Conservation (phyloP, 208 protist genomes). For the Balamuthia mandrillaris region DNA sequence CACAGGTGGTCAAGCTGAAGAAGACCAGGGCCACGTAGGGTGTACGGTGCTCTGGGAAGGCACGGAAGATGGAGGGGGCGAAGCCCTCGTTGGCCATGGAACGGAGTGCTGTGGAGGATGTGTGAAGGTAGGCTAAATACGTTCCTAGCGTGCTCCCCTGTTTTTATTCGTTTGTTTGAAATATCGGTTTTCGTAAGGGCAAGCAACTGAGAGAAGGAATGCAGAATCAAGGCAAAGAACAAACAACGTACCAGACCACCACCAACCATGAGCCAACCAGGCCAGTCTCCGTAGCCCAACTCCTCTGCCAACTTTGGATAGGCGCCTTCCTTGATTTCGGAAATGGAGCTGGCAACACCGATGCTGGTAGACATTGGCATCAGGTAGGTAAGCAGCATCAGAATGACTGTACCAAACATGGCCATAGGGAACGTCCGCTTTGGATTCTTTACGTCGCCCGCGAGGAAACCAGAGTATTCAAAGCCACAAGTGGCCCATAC, state of each 20-base stretch:
- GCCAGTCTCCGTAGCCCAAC: not conserved
- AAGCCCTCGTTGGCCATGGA: conserved; percentile 4
- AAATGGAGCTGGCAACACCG: not conserved
- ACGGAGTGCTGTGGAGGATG: conserved; percentile 9
- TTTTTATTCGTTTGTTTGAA: not conserved
- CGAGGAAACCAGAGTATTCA: conserved; percentile 21
- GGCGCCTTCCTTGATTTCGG: not conserved
- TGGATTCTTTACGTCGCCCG: conserved; percentile 5
- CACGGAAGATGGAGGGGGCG: conserved; percentile 1
- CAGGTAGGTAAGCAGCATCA: conserved; percentile 28
- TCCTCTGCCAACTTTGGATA: not conserved
- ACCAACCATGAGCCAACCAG: not conserved
- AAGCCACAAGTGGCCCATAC: conserved; percentile 28
- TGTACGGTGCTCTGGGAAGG: not conserved
- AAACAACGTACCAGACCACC: not conserved
- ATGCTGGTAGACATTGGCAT: conserved; percentile 7
- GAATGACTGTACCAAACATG: not conserved
- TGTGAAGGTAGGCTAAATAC: conserved; percentile 25
- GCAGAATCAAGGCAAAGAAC: not conserved
- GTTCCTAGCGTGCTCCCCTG: not conserved
- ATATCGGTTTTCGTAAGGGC: no score
- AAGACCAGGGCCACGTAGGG: not conserved
- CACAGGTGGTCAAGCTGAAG: conserved; percentile 8
- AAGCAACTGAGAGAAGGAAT: not conserved
- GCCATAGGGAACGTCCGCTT: not conserved